Evolutionary conservation across 2,329 filamentous ascomycete genomes (phyloP).

Genomic region (Hypocrella siamensis): DNA sequence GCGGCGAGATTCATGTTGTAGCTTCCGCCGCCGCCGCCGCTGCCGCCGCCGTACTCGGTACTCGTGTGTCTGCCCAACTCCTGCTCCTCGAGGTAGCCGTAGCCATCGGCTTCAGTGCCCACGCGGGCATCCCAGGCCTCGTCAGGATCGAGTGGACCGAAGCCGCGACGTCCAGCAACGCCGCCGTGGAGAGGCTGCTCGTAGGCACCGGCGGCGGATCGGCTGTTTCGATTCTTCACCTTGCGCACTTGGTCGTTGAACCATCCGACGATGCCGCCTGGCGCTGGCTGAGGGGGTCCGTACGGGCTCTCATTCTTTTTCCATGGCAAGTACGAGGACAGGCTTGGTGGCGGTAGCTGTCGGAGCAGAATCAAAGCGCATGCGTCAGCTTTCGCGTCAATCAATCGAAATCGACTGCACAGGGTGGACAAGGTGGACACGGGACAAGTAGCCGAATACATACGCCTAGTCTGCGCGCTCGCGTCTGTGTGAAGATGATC

Average conservation of each 20-base stretch:
- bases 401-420: too few species aligned
- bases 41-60: slow-evolving; percentile 16
- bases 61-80: slow-evolving; percentile 40
- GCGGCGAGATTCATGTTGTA: slow-evolving; percentile 34
- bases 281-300: slow-evolving; percentile 35
- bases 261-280: slow-evolving; percentile 57
- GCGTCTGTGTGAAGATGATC: slow-evolving; percentile 56
- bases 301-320: slow-evolving; percentile 29
- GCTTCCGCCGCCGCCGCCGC: slow-evolving; percentile 23
- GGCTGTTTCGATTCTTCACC: slow-evolving; percentile 49
- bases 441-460: slow-evolving; percentile 14
- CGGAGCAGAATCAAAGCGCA: neutral
- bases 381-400: neutral
- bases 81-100: slow-evolving; percentile 63
- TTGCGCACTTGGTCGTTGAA: slow-evolving; percentile 48
- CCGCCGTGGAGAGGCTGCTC: slow-evolving; percentile 38
- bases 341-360: slow-evolving; percentile 53
- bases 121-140: slow-evolving; percentile 77
- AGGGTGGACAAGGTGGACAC: slow-evolving; percentile 1
- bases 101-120: slow-evolving; percentile 52
- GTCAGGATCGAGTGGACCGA: slow-evolving; percentile 61
- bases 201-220: slow-evolving; percentile 56
- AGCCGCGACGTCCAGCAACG: slow-evolving; percentile 34
- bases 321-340: slow-evolving; percentile 60
- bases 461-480: slow-evolving; percentile 57